Evolutionary conservation across 139 green algal genomes (phyloP).

Genomic region (Coelastrella sp.): DNA sequence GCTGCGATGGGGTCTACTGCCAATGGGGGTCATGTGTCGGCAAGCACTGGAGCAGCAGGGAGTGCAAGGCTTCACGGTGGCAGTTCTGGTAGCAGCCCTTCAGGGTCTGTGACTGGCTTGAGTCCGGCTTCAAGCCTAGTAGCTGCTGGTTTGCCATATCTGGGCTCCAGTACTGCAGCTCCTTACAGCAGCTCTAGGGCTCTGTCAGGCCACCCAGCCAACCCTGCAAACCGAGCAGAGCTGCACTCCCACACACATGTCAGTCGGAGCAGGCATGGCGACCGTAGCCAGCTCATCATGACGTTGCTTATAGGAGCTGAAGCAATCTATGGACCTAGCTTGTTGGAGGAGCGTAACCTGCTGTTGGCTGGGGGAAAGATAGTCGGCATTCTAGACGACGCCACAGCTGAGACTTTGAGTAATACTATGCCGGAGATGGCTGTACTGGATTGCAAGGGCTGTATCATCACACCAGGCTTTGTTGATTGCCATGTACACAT

Average conservation of each 20-base stretch:
- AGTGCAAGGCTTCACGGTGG: too few species aligned
- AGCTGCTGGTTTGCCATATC: too few species aligned
- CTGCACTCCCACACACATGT: too few species aligned
- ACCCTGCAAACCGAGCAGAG: too few species aligned
- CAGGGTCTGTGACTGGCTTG: not conserved
- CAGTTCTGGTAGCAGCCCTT: not conserved
- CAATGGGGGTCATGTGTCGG: too few species aligned
- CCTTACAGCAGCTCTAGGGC: not conserved
- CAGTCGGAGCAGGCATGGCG: not conserved
- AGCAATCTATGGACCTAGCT: constrained; percentile 8
- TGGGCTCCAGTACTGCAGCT: too few species aligned
- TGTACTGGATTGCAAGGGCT: constrained; percentile 17
- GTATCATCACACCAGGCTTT: constrained; percentile 14
- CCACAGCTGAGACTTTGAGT: not conserved
- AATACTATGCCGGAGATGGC: not conserved
- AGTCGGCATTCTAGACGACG: not conserved
- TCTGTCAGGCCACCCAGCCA: too few species aligned
- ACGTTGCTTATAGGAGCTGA: constrained; percentile 6
- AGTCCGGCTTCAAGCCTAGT: not conserved
- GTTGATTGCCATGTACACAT: constrained; percentile 25
- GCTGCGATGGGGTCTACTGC: not conserved
- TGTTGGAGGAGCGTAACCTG: constrained; percentile 13
- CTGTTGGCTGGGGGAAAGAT: constrained; percentile 26
- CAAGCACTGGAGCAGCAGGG: too few species aligned
- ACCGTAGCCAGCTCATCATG: not conserved